phyloP scores from a whole-genome alignment of 1,284 basidiomycete species.

The Tilletia walkeri region DNA sequence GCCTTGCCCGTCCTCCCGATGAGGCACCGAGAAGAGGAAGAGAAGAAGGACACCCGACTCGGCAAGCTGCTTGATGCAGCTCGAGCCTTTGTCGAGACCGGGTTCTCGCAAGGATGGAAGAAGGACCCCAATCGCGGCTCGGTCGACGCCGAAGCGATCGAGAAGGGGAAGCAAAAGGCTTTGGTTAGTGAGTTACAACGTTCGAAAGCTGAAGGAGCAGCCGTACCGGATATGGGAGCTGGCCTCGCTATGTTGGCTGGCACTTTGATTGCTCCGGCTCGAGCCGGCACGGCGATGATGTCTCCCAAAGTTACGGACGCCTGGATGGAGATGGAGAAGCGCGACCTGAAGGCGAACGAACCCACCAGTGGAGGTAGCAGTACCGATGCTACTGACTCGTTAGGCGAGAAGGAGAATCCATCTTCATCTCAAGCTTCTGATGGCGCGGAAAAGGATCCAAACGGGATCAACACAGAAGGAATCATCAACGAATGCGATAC shows the following conservation, averaged over 20 bases:
- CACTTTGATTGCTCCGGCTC: neutral
- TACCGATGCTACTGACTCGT: neutral
- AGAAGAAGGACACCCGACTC: neutral
- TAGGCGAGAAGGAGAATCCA: neutral
- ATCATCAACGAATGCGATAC: neutral
- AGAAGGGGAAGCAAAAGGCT: neutral
- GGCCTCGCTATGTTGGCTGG: neutral
- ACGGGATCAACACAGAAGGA: too few species aligned
- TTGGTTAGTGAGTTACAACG: neutral
- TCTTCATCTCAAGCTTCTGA: neutral
- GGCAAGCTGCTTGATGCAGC: neutral
- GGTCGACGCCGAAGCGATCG: neutral
- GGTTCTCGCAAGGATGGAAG: neutral
- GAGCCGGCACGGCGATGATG: neutral
- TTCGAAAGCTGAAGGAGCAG: too few species aligned
- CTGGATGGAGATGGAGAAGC: neutral
- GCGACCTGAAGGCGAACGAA: neutral
- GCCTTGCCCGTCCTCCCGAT: neutral
- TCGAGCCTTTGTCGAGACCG: neutral
- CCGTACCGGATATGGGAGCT: too few species aligned
- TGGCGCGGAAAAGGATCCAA: neutral
- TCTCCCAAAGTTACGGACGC: neutral
- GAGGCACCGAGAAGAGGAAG: neutral
- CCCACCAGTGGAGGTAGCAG: neutral
- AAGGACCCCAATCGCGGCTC: neutral